Evolutionary conservation across 495 filamentous ascomycete species (phyloP), one percentile per base, ranked within the genome.

Genomic region (Amphirosellinia nigrospora): DNA sequence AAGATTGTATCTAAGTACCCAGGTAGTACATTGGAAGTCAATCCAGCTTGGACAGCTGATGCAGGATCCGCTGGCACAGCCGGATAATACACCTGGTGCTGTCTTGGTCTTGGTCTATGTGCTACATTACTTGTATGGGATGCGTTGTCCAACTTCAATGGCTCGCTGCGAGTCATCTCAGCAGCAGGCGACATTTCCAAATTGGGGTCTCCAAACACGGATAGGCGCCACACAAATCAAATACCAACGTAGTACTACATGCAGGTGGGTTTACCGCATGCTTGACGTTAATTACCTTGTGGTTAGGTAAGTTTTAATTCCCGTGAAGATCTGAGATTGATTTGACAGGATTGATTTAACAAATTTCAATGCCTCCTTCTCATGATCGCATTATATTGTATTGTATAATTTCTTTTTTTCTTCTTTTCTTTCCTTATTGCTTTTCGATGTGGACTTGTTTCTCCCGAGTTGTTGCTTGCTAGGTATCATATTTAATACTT

Each of bases 251-350:
- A n/a, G n/a, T n/a, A n/a, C n/a, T n/a, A n/a, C n/a, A n/a, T n/a
- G 21, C 50, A 53, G 50, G 50, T 30, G 16, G 32, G 16, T 15
- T 58, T 32, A 34, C 32, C 19, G 30, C 55, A 34, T 11, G 16
- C 55, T 36, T 58, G 55, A 36, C 11, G 16, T 15, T 53, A 58
- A 58, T 36, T 58, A 19, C 55, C n/a, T 38, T 58, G n/a, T n/a
- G 21, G 23, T 36, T n/a, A 36, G 55, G 11, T 32, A 36, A 58
- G 32, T 58, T 56, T 34, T 36, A 36, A 58, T 36, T 58, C 30
- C 32, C 55, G 55, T 10, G 7, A 58, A 3, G 55, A n/a, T 58
- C 32, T 36, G 10, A 36, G 55, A 36, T 58, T 58, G 53, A 52
- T 15, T 23, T 5, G 28, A 23, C n/a, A n/a, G n/a, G n/a, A n/a